Evolutionary conservation across 2,329 filamentous ascomycete species (phyloP).

Genomic region (Ramichloridium luteum): DNA sequence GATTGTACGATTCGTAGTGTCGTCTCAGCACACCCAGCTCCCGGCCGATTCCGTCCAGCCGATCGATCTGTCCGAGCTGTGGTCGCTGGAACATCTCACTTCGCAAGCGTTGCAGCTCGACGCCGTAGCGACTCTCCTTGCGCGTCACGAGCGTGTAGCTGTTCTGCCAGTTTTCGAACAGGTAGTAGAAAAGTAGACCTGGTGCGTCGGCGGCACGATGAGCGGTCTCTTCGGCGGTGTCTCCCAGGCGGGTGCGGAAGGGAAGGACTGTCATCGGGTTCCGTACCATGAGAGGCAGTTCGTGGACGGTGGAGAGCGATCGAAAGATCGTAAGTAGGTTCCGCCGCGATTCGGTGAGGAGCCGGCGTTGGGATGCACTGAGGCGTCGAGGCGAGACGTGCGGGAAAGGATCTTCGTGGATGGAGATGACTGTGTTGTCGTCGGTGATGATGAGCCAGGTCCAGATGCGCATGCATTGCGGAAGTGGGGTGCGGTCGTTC

Average conservation of each 20-base stretch:
- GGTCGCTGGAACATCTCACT: conserved; percentile 43
- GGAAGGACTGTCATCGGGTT: conserved; percentile 33
- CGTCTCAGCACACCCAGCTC: conserved; percentile 49
- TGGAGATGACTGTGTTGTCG: conserved; percentile 58
- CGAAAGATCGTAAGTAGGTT: conserved; percentile 51
- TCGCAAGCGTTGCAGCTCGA: conserved; percentile 34
- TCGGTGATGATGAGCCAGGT: conserved; percentile 59
- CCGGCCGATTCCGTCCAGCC: conserved; percentile 47
- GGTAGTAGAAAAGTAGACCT: conserved; percentile 52
- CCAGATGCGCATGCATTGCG: conserved; percentile 41
- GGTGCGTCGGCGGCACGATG: conserved; percentile 42
- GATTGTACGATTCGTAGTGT: conserved; percentile 48
- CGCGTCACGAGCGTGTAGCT: conserved; percentile 45
- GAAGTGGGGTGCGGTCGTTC: conserved; percentile 10
- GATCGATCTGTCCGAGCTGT: conserved; percentile 34
- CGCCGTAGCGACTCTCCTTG: conserved; percentile 34
- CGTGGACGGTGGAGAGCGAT: conserved; percentile 43
- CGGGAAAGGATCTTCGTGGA: conserved; percentile 49
- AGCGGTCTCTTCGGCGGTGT: conserved; percentile 34
- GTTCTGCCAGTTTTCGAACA: conserved; percentile 54
- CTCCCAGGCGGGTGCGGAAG: conserved; percentile 33
- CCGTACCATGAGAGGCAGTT: conserved; percentile 23
- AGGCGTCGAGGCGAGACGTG: conserved; percentile 24
- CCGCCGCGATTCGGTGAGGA: conserved; percentile 40
- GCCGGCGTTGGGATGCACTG: conserved; percentile 32